Base-by-base conservation (phyloP, 1,284 basidiomycete species). In the Sporisorium scitamineum region DNA sequence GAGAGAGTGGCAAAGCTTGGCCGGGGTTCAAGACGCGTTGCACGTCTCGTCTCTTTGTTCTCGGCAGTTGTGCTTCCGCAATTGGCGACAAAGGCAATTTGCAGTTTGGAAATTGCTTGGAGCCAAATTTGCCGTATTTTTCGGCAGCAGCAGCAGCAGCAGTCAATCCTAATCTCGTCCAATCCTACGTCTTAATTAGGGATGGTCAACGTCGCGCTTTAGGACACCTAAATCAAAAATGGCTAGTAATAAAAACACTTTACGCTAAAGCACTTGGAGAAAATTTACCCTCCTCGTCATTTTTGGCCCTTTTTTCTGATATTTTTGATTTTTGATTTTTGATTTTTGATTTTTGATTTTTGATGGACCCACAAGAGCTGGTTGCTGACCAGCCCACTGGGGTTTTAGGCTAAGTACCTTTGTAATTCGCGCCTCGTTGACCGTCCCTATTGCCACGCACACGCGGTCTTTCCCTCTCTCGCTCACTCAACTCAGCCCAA, bases 41-140 rank as follows among this genome's bases (percentile, higher is more conserved):
- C 60, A 57, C 58, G 64, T 67, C 64, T 54, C 18, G 32, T 5
- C 26, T 20, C 39, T 31, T 20, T 56, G 27, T 22, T 3, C 13
- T 37, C 51, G 62, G 62, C 62, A 54, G 58, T 27, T 57, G 20
- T 24, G 53, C 53, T 60, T 60, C 59, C 65, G 65, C 58, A 52
- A n/a, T 9, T 3, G 39, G 39, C 32, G 32, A 13, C 8, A 7
- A 13, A 34, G 32, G 6, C 32, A 34, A 3, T 34, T 13, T 9
- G 32, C 32, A 34, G 32, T 13, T 34, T 26, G n/a, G n/a, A 45
- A 47, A 10, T 37, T 26, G 6, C 2, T 16, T 45, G 9, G 42
- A 31, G 9, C 5, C 14, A 50, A 11, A 50, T 26, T 13, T 44
- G 26, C 44, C 26, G 44, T 16, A 47, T 26, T 47, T n/a, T 26